These are phyloP conservation scores for Toxoplasma gondii DNA, from an alignment of 169 alveolate species.

Conservation along the genomic window DNA sequence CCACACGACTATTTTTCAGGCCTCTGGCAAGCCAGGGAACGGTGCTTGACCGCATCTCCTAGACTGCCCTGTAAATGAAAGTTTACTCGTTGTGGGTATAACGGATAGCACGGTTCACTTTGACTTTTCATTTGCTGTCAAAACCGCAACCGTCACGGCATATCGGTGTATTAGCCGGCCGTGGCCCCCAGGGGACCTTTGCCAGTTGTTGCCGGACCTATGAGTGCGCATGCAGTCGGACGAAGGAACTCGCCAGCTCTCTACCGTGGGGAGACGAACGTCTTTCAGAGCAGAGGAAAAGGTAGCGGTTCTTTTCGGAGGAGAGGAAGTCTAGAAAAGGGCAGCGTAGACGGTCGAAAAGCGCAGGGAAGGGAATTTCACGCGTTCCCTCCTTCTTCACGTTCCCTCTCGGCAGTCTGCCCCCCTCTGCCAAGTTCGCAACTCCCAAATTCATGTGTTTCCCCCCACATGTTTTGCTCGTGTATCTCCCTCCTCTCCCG, in stretches of 20 bases:
- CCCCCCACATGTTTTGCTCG: conserved; percentile 3
- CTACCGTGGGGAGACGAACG: not conserved
- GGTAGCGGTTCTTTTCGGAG: not conserved
- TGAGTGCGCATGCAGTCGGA: conserved; percentile 7
- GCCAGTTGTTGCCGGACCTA: not conserved
- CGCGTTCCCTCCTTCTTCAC: not conserved
- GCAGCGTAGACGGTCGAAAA: not conserved
- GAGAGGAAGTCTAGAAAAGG: not conserved
- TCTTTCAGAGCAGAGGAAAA: not conserved
- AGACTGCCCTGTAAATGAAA: too few relatives aligned
- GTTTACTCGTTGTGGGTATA: too few relatives aligned
- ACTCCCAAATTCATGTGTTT: not conserved
- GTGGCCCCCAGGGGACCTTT: not conserved
- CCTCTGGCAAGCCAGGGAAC: too few relatives aligned
- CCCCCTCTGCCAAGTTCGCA: not conserved
- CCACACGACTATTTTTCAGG: too few relatives aligned
- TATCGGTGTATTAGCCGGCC: not conserved
- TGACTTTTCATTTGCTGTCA: too few relatives aligned
- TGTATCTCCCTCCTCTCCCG: not conserved
- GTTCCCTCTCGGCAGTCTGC: not conserved
- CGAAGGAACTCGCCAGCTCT: not conserved
- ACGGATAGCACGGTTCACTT: too few relatives aligned
- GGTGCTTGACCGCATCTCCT: too few relatives aligned
- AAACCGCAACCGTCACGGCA: not conserved
- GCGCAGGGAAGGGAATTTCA: not conserved